Evolutionary conservation across 345 rosid species (phyloP), one percentile per base, ranked within the genome.

Genomic region (Angophora floribunda): DNA sequence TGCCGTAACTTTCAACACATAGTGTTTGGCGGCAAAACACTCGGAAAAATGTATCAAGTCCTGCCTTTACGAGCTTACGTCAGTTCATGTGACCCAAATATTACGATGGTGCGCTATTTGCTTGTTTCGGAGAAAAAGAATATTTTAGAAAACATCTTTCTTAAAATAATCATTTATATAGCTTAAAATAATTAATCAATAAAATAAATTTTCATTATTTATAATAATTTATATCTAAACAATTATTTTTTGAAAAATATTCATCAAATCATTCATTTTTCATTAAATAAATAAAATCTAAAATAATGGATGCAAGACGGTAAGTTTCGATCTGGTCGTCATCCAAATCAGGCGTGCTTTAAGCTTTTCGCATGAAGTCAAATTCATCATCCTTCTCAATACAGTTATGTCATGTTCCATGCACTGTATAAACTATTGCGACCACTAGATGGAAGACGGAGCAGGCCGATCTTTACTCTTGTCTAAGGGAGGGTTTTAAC

Each of bases 151-250:
- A 30, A 30, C 1, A 30, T 15, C 2, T 67, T 67, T 4, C 4
- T 67, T 1, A 3, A 30, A 30, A 32, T 67, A 67, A 30, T 32
- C 1, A 17, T 7, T 67, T 63, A n/a, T 13, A n/a, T 63, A 1
- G 2, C 36, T 0, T n/a, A 14, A n/a, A 63, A 63, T 63, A n/a
- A 1, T n/a, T n/a, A n/a, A 14, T 28, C 3, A 14, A 63, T n/a
- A 6, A n/a, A 1, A 13, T 36, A n/a, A 6, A 0, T 6, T 3
- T 28, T 2, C 7, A 63, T 28, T 2, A 67, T 67, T 0, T 6
- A 4, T 7, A 15, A 15, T 7, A 15, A 67, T 67, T 67, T 15
- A 8, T 32, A 16, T 67, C 0, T 67, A 15, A 67, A 67, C 7
- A 7, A 36, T 36, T 36, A 36, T 36, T 36, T 36, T 36, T 36